Evolutionary conservation across 2,329 filamentous ascomycete species (phyloP), one percentile per base, ranked within the genome.

Genomic region (Epichloe hybrida): DNA sequence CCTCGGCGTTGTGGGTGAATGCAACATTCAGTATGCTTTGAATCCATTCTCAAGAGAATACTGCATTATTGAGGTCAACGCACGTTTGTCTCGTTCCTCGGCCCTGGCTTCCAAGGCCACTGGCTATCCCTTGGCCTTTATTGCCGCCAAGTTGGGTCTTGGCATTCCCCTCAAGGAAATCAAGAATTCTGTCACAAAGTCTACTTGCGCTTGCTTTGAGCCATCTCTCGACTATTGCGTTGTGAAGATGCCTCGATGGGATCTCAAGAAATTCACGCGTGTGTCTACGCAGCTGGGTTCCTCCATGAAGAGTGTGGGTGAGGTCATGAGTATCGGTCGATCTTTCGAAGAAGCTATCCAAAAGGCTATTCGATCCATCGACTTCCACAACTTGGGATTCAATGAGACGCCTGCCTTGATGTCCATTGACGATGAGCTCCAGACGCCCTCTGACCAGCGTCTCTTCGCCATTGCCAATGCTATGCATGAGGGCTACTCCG

Each of bases 11-110:
- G 90, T 98, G 46, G 93, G 93, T 66, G 93, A 98, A 72, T 98
- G 93, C 72, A 98, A 98, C 70, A 96, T 98, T 55, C 93, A 98
- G 68, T 98, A 97, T 63, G 93, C 93, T 4, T 73, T 98, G 50
- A 96, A 98, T 71, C 93, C 93, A 3, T 88, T 90, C 68, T 96
- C 90, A 1, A 83, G 80, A 65, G 93, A 98, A 65, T 98, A 96
- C 73, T 96, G 93, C 75, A 96, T 98, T 58, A 98, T 98, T 63
- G 93, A 98, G 68, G 93, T 98, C 72, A 98, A 98, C 63, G 93
- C 91, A 46, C 85, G 91, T 77, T 74, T 98, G 53, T 98, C 91
- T 48, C 80, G 93, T 70, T 98, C 91, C 46, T 98, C 91, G 11
- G 91, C 93, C 15, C 75, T 98, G 56, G 91, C 91, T 21, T 97